Base-by-base conservation (phyloP, 1,284 basidiomycete species). In the Singerocomus inundabilis region DNA sequence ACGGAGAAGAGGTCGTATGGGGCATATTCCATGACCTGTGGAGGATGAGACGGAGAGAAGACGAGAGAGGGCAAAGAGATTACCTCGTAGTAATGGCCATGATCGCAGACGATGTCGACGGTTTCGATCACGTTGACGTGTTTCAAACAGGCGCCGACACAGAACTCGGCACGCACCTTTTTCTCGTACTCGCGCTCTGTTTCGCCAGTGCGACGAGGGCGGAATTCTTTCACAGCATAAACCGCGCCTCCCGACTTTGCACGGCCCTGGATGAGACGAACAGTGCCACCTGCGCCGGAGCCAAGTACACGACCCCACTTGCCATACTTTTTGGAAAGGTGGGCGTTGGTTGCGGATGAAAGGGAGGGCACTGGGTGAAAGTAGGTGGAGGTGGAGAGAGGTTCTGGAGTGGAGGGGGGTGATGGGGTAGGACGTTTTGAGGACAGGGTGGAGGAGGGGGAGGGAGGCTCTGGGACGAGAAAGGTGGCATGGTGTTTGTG, bases 121-220 rank as follows among this genome's bases (percentile, higher is more conserved):
- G 97, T 99, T 72, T 98, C 85, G 69, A 99, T 99, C 69, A 99
- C 96, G 68, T 99, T 99, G 56, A 85, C 78, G 70, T 99, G 96
- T 71, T 94, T 92, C 65, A 97, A 76, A 24, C 94, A 95, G 36
- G 91, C 92, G 49, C 96, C 95, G 26, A 98, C 93, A 64, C 96
- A 99, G 68, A 99, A 99, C 72, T 98, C 96, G 40, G 96, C 95
- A 2, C 95, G 98, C 54, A 98, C 89, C 75, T 99, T 98, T 77
- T 98, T 95, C 82, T 98, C 92, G 70, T 98, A 99, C 74, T 98
- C 96, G 72, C 93, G 92, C 70, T 96, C 92, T 18, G 79, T 81
- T 76, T 99, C 96, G 35, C 91, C 92, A 4, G 79, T 70, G 53
- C 93, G 80, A 60, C 92, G 91, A 41, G 93, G 88, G 42, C 96